phyloP scores from a whole-genome alignment of 495 filamentous ascomycete genomes.

The Penicillium canariense region DNA sequence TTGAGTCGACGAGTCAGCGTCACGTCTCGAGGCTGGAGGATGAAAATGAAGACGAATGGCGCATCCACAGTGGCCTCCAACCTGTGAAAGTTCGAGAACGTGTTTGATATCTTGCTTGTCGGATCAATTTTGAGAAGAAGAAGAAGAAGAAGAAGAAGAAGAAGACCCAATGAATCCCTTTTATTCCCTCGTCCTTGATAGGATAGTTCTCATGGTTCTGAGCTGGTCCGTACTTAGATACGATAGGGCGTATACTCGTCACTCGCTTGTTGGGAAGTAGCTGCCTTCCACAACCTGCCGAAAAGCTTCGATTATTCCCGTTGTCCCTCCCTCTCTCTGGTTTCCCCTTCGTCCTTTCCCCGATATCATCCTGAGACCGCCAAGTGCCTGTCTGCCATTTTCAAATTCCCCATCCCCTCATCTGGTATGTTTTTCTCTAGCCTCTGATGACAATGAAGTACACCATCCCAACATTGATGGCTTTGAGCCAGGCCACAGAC shows the following conservation, averaged over 20 bases:
- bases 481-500: slow-evolving; percentile 28
- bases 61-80: slow-evolving; percentile 25
- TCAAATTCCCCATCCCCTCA: background rate
- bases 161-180: too few species aligned
- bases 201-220: background rate
- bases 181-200: background rate
- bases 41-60: slow-evolving; percentile 33
- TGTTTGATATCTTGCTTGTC: slow-evolving; percentile 24
- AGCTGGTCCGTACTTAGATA: background rate
- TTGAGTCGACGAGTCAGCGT: slow-evolving; percentile 1
- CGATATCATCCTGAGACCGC: background rate
- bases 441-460: slow-evolving; percentile 34
- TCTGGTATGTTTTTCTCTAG: slow-evolving; percentile 6
- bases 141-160: background rate
- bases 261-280: background rate
- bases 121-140: background rate
- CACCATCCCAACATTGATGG: slow-evolving; percentile 38
- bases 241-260: background rate
- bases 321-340: background rate
- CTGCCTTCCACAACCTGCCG: background rate
- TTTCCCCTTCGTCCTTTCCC: background rate
- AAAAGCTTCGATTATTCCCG: background rate
- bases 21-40: background rate
- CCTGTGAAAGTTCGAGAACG: slow-evolving; percentile 36
- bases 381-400: background rate